A percentile compares a stretch with the other conserved stretches of the same genome.
Evolutionary conservation across 2,329 filamentous ascomycete genomes (phyloP).

Genomic region (Venturia nashicola): DNA sequence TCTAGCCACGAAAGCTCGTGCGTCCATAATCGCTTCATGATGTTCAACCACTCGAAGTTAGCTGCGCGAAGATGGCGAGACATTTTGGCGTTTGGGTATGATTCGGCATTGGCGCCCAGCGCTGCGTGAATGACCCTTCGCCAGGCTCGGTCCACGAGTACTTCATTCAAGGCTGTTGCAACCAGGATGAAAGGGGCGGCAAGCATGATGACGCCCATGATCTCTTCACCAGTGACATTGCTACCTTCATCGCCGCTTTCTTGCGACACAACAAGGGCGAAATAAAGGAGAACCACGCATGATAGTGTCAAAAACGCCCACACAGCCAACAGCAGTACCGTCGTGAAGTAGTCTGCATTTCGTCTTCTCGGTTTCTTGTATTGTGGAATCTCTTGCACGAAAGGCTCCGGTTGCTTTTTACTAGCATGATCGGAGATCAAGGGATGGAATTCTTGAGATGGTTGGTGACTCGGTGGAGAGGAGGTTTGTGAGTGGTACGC

Average conservation of each 20-base stretch:
- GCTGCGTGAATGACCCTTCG: background rate
- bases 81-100: background rate
- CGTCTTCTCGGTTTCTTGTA: background rate
- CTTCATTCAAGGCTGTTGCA: background rate
- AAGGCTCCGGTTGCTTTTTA: background rate
- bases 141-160: background rate
- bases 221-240: background rate
- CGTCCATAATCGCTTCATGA: slow-evolving; percentile 2
- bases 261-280: background rate
- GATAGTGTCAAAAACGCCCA: background rate
- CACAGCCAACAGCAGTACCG: background rate
- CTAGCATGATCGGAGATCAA: background rate
- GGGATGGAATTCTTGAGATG: background rate
- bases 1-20: slow-evolving; percentile 6
- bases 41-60: slow-evolving; percentile 1
- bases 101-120: background rate
- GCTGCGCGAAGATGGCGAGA: background rate
- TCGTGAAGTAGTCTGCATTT: background rate
- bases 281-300: background rate
- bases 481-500: background rate
- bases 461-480: background rate
- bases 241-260: background rate
- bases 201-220: background rate
- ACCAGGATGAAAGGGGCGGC: background rate
- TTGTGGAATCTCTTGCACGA: background rate